Percentiles rank a stretch among this genome's conserved stretches.
Conservation (phyloP, 2,329 filamentous ascomycete genomes). For the Elsinoe fawcettii region DNA sequence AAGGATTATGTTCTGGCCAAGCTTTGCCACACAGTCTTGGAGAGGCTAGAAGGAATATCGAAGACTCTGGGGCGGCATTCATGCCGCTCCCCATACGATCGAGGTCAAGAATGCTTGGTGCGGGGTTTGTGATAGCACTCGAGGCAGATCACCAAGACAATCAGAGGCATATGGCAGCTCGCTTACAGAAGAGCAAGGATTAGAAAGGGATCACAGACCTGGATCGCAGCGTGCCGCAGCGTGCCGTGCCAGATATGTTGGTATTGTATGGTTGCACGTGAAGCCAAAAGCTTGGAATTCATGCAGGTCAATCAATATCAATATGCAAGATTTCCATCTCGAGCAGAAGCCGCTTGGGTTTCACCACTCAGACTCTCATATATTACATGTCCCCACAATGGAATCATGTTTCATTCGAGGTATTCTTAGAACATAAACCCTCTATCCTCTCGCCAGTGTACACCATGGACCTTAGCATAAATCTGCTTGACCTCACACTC, state of each 20-base stretch:
- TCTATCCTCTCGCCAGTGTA: background rate
- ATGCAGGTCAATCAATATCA: background rate
- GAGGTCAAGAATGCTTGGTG: background rate
- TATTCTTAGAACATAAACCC: background rate
- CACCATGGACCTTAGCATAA: background rate
- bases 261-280: background rate
- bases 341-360: background rate
- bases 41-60: background rate
- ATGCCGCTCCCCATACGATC: background rate
- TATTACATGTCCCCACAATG: background rate
- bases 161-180: background rate
- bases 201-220: background rate
- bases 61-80: background rate
- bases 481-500: background rate
- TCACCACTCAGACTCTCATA: background rate
- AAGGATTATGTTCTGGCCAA: background rate
- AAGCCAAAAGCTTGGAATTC: slow-evolving; percentile 1
- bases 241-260: background rate
- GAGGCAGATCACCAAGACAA: background rate
- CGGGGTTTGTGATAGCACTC: background rate
- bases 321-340: slow-evolving; percentile 4
- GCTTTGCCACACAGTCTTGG: background rate
- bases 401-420: background rate
- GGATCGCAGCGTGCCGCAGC: background rate
- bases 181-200: background rate